Evolutionary conservation across 257 asterid species (phyloP), one percentile per base, ranked within the genome.

Genomic region (Solanum dulcamara): DNA sequence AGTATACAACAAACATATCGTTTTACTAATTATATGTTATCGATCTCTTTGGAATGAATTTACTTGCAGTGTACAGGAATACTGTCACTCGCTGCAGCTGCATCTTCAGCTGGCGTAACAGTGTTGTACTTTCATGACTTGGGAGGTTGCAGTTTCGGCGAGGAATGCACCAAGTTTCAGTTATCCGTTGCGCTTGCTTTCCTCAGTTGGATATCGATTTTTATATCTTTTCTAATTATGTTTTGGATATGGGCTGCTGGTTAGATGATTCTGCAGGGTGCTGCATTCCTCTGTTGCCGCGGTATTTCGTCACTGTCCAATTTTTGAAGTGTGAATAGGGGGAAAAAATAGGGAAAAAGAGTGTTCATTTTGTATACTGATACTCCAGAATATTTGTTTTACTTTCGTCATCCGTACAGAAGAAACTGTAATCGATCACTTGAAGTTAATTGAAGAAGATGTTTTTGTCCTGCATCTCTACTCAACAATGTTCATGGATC

Each of bases 161-260:
- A 87, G 4, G 93, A 92, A 86, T 90, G 94, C 88, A 85, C 90
- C 42, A 90, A 87, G 85, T 90, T 89, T 86, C 90, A 92, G 81
- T 83, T 87, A 83, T 89, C 93, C 15, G 91, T 87, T 70, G 92
- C 88, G 12, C 84, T 90, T 79, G 92, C 92, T 64, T 92, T 92
- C 86, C 71, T 92, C 80, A 85, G 93, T 86, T 92, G 94, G 94
- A 86, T 92, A 32, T 84, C 85, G 42, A 88, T 87, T 15, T 87
- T 81, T 20, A 68, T 88, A 68, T 92, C 94, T 32, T 89, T 91
- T 33, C 85, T 89, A 18, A 87, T 90, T 84, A 88, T 90, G 93
- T 83, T 92, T 55, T 92, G 93, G 92, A 86, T 92, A 87, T 89
- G 88, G 88, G 94, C 93, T 59, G 85, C 91, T n/a, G 86, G 88